phyloP scores from a whole-genome alignment of 306 rosid species.

The Acacia confusa region DNA sequence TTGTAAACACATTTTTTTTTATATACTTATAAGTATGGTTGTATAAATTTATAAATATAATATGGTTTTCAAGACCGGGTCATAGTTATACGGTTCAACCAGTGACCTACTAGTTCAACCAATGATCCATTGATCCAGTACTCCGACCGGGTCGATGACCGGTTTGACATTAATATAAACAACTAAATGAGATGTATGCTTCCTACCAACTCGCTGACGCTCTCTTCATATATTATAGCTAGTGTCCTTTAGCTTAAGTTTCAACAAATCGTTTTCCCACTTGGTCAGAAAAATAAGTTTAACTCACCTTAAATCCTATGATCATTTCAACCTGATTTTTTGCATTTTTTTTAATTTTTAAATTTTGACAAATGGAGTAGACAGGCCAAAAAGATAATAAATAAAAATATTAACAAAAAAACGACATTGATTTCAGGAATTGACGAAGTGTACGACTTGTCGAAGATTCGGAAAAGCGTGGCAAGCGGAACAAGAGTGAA shows the following conservation, averaged over 20 bases:
- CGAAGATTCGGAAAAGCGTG: conserved; percentile 45
- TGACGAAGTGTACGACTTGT: conserved; percentile 64
- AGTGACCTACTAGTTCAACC: too few species aligned
- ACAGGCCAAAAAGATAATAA: too few species aligned
- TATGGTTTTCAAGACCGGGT: too few species aligned
- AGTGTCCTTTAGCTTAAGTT: background rate
- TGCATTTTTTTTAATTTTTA: too few species aligned
- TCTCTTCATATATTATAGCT: background rate
- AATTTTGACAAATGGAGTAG: background rate
- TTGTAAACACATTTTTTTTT: too few species aligned
- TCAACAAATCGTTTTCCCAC: background rate
- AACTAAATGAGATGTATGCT: background rate
- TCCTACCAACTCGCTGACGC: background rate
- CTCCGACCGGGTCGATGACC: too few species aligned
- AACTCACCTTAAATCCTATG: background rate
- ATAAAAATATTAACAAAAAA: background rate
- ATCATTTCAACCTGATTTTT: background rate
- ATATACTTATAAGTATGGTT: too few species aligned
- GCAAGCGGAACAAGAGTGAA: conserved; percentile 36
- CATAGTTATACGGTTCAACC: too few species aligned
- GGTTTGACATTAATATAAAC: too few species aligned
- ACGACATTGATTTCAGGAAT: conserved; percentile 45
- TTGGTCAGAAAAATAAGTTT: background rate
- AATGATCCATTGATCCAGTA: too few species aligned
- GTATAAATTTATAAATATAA: too few species aligned